Percentiles rank a stretch among this genome's conserved stretches.
Conservation (phyloP, 2,329 filamentous ascomycete genomes). For the Phyllosticta citriasiana region DNA sequence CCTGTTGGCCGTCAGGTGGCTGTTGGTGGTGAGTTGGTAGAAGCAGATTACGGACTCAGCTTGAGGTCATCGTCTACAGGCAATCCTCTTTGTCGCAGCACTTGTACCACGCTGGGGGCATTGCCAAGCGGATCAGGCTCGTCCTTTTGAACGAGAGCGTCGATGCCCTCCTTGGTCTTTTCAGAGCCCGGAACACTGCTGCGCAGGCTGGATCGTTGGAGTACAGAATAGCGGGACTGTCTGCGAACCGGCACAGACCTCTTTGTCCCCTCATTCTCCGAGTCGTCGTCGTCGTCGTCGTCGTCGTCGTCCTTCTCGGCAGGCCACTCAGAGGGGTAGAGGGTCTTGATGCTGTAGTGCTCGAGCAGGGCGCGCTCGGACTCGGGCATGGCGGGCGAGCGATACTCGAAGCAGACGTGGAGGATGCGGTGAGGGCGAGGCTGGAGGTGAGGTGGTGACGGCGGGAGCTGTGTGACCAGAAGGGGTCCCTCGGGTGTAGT, state of each 20-base stretch:
- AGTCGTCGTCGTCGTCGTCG: conserved; percentile 41
- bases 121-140: conserved; percentile 88
- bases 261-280: conserved; percentile 12
- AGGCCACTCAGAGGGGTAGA: conserved; percentile 80
- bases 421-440: neutral
- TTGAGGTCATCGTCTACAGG: conserved; percentile 75
- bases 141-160: conserved; percentile 77
- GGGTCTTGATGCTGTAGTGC: conserved; percentile 75
- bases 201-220: conserved; percentile 63
- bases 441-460: conserved; percentile 1
- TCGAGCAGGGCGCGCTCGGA: conserved; percentile 66
- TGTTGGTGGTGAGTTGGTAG: neutral
- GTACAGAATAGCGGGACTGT: conserved; percentile 61
- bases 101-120: conserved; percentile 73
- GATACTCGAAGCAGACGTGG: neutral
- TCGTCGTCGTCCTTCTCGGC: conserved; percentile 63
- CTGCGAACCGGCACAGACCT: conserved; percentile 26
- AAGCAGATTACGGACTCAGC: conserved; percentile 47
- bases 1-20: conserved; percentile 36
- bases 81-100: conserved; percentile 65
- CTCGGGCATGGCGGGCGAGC: neutral
- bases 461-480: neutral
- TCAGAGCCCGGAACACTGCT: conserved; percentile 60
- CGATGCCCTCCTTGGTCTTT: conserved; percentile 56
- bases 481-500: neutral